Percentiles rank a stretch among this genome's conserved stretches.
phyloP scores from a whole-genome alignment of 2,329 filamentous ascomycete genomes.

The Colletotrichum spaethianum region DNA sequence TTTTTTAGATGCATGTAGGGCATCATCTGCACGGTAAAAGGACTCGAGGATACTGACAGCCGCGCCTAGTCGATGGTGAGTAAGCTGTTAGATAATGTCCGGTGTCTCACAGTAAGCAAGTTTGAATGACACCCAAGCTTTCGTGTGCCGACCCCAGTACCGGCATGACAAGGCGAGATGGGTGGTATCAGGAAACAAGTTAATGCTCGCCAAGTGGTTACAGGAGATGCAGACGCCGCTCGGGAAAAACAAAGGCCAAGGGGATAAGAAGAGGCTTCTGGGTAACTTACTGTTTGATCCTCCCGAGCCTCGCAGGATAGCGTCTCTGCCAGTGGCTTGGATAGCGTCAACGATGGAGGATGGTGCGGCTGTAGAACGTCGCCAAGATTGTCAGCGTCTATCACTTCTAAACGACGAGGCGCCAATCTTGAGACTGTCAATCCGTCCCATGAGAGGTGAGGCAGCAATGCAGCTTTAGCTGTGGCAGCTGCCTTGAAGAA shows the following conservation, averaged over 20 bases:
- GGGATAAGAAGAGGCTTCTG: slow-evolving; percentile 33
- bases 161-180: slow-evolving; percentile 23
- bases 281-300: slow-evolving; percentile 80
- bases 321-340: slow-evolving; percentile 91
- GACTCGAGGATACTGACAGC: slow-evolving; percentile 98
- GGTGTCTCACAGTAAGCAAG: slow-evolving; percentile 2
- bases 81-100: slow-evolving; percentile 16
- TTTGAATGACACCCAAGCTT: background rate
- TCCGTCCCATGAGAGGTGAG: background rate
- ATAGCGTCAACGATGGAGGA: slow-evolving; percentile 92
- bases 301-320: slow-evolving; percentile 92
- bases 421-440: slow-evolving; percentile 26
- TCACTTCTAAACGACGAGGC: slow-evolving; percentile 3
- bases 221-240: background rate
- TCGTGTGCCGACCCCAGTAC: slow-evolving; percentile 26
- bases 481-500: background rate
- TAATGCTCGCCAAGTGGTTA: slow-evolving; percentile 35
- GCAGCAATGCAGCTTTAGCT: slow-evolving; percentile 7
- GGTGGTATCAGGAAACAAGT: slow-evolving; percentile 32
- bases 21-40: slow-evolving; percentile 64
- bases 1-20: slow-evolving; percentile 54
- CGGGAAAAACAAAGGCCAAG: background rate
- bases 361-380: slow-evolving; percentile 74
- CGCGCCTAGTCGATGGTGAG: slow-evolving; percentile 66
- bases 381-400: slow-evolving; percentile 31